Conservation (phyloP, 2,329 filamentous ascomycete species). For the Coleophoma crateriformis region DNA sequence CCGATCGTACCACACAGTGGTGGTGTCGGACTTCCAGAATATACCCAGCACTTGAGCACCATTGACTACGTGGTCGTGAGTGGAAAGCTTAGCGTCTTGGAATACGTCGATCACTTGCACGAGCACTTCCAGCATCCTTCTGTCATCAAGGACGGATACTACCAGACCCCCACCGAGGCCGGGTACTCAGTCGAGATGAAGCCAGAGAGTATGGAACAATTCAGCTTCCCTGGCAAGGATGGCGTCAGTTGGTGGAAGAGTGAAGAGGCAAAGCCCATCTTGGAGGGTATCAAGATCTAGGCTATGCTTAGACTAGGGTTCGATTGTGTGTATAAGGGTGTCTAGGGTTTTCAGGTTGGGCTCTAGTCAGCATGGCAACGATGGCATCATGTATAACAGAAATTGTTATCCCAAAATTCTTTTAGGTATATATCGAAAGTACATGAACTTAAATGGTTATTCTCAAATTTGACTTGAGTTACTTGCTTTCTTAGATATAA, state of each 20-base stretch:
- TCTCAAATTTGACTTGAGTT: not conserved
- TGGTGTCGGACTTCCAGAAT: constrained; percentile 85
- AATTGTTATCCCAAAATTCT: not conserved
- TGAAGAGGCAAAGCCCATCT: not conserved
- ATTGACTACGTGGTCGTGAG: constrained; percentile 85
- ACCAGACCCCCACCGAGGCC: constrained; percentile 72
- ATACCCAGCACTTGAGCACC: constrained; percentile 83
- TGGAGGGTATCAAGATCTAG: constrained; percentile 1
- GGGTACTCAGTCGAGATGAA: constrained; percentile 94
- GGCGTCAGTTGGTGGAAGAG: not conserved
- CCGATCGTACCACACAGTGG: constrained; percentile 84
- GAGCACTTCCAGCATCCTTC: constrained; percentile 83
- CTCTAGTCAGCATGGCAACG: constrained; percentile 22
- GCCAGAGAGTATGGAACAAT: constrained; percentile 38
- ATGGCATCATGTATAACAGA: constrained; percentile 19
- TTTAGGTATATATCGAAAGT: not conserved
- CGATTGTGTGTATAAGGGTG: constrained; percentile 8
- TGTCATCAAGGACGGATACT: constrained; percentile 75
- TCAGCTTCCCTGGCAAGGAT: not conserved
- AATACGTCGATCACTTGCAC: constrained; percentile 87
- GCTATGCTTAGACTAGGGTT: not conserved
- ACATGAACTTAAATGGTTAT: not conserved
- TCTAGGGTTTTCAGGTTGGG: constrained; percentile 24
- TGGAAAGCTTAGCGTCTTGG: constrained; percentile 72
- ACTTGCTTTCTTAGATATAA: no score